These are phyloP conservation scores for Veloboletus limbatus DNA, from an alignment of 1,284 basidiomycete species.

Conservation along the genomic window DNA sequence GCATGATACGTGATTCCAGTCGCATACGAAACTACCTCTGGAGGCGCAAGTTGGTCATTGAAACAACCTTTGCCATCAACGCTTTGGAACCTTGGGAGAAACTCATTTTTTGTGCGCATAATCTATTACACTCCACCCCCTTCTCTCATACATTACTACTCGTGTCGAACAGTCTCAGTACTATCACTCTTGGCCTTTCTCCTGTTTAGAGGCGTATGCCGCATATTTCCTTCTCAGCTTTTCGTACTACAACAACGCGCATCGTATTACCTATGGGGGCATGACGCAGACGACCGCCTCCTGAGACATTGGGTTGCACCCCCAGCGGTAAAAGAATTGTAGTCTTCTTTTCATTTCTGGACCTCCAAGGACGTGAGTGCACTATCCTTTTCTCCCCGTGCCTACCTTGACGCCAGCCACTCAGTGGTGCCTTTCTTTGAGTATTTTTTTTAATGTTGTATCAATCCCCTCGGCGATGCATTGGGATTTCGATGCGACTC, in stretches of 20 bases:
- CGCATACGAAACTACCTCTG: conserved; percentile 39
- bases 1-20: conserved; percentile 14
- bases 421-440: conserved; percentile 2
- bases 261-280: conserved; percentile 36
- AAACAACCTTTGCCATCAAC: conserved; percentile 50
- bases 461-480: conserved; percentile 1
- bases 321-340: conserved; percentile 28
- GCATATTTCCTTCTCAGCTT: conserved; percentile 30
- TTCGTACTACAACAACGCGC: conserved; percentile 28
- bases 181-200: conserved; percentile 30
- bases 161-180: conserved; percentile 21
- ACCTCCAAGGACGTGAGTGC: conserved; percentile 18
- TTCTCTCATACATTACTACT: neutral
- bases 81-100: conserved; percentile 63
- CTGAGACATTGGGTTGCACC: conserved; percentile 33
- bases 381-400: neutral
- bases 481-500: neutral
- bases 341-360: conserved; percentile 4
- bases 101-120: conserved; percentile 47
- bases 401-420: conserved; percentile 5
- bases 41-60: conserved; percentile 49
- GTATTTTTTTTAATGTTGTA: conserved; percentile 10
- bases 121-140: neutral
- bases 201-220: conserved; percentile 28
- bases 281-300: conserved; percentile 21